Evolutionary conservation across 306 rosid genomes (phyloP).

Genomic region (Myrica gale): DNA sequence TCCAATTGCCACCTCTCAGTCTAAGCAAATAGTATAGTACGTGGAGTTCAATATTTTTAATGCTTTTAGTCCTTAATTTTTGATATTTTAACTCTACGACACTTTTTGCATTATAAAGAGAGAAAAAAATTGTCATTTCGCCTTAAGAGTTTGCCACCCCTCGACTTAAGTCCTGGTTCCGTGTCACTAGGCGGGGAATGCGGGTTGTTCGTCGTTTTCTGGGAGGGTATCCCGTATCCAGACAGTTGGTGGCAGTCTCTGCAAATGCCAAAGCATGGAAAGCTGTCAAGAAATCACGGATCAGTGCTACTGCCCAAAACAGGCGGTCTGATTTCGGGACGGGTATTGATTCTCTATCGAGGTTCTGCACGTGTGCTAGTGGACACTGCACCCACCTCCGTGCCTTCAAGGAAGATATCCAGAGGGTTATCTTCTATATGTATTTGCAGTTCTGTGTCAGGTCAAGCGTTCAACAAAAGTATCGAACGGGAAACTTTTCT

Average conservation of each 20-base stretch:
- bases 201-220: constrained; percentile 22
- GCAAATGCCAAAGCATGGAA: constrained; percentile 29
- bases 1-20: no score
- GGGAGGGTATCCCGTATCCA: not conserved
- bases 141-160: no score
- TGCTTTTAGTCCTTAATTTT: no score
- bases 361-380: constrained; percentile 15
- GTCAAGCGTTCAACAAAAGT: not conserved
- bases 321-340: not conserved
- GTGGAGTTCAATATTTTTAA: no score
- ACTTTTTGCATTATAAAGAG: no score
- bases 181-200: no score
- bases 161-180: no score
- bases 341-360: constrained; percentile 3
- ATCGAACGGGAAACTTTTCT: not conserved
- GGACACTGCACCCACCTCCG: constrained; percentile 13
- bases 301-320: not conserved
- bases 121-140: no score
- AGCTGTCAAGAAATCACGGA: constrained; percentile 15
- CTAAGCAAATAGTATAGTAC: no score
- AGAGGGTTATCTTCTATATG: not conserved
- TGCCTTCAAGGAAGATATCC: constrained; percentile 14
- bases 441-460: constrained; percentile 1
- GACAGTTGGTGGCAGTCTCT: constrained; percentile 13
- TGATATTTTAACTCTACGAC: no score